A percentile compares a stretch with the other conserved stretches of the same genome.
phyloP scores from a whole-genome alignment of 2,329 filamentous ascomycete species.

The Conoideocrella luteorostrata region DNA sequence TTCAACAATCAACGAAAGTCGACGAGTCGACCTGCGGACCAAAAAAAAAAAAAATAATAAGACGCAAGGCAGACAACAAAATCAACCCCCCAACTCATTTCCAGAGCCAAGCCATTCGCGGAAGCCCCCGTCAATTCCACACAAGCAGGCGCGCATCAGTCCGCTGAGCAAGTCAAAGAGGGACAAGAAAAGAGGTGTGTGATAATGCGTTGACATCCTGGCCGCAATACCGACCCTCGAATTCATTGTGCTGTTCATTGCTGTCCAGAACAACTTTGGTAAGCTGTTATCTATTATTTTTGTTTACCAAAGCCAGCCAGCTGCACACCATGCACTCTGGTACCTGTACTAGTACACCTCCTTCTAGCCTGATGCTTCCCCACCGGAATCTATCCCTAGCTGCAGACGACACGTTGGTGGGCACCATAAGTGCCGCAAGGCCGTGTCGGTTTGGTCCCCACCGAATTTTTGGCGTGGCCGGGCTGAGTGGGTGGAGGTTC shows the following conservation, averaged over 20 bases:
- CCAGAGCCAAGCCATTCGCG: not conserved
- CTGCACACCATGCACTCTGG: too few species aligned
- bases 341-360: not conserved
- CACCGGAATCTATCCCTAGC: constrained; percentile 3
- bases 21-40: not conserved
- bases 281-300: too few species aligned
- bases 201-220: too few species aligned
- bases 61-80: not conserved
- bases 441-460: not conserved
- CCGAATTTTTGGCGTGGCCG: too few species aligned
- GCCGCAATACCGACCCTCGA: too few species aligned
- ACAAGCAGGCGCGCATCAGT: not conserved
- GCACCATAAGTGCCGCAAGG: not conserved
- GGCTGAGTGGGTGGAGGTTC: too few species aligned
- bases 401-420: constrained; percentile 1
- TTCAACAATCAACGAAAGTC: constrained; percentile 8
- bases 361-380: not conserved
- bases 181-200: not conserved
- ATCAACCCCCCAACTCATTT: constrained; percentile 7
- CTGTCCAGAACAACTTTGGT: too few species aligned
- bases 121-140: not conserved
- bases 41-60: not conserved
- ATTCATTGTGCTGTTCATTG: too few species aligned
- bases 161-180: not conserved
- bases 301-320: too few species aligned